A percentile compares a stretch with the other conserved stretches of the same genome.
These are phyloP conservation scores for Xylaria sp. DNA, from an alignment of 2,329 filamentous ascomycete genomes.

Conservation along the genomic window DNA sequence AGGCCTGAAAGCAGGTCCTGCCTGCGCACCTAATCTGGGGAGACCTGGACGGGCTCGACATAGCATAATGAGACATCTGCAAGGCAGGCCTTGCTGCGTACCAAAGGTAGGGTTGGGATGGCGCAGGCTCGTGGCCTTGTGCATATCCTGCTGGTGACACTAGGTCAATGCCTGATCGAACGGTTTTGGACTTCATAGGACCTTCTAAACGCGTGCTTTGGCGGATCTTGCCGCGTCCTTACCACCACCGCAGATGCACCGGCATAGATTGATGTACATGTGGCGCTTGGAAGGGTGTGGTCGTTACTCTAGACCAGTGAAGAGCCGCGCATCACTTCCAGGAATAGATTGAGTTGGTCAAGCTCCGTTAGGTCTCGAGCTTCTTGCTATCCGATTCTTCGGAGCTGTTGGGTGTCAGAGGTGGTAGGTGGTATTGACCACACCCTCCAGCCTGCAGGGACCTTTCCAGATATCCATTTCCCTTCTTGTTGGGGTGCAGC, in stretches of 20 bases:
- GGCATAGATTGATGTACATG: conserved; percentile 8
- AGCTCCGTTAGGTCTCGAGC: conserved; percentile 19
- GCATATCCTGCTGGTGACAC: conserved; percentile 3
- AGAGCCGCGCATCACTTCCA: conserved; percentile 23
- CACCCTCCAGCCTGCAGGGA: conserved; percentile 3
- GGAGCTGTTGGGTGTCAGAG: conserved; percentile 7
- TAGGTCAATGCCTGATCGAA: conserved; percentile 5
- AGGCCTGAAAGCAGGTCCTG: conserved; percentile 25
- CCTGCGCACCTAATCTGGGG: conserved; percentile 24
- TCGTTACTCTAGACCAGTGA: conserved; percentile 24
- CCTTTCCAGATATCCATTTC: conserved; percentile 2
- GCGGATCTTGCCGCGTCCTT: conserved; percentile 17
- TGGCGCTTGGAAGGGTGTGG: conserved; percentile 14
- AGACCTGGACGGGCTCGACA: conserved; percentile 2
- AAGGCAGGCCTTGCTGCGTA: conserved; percentile 18
- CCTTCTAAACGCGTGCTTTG: not conserved
- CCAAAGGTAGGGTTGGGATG: conserved; percentile 5
- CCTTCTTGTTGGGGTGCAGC: conserved; percentile 21
- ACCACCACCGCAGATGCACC: conserved; percentile 15
- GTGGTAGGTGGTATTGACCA: conserved; percentile 2
- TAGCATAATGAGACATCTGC: conserved; percentile 17
- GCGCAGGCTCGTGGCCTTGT: conserved; percentile 3
- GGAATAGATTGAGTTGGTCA: conserved; percentile 12
- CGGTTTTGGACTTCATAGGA: not conserved
- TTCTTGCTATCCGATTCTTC: conserved; percentile 12